Percentiles rank a stretch among this genome's conserved stretches.
Conservation (phyloP, 2,329 filamentous ascomycete genomes). For the Venturia pyrina region DNA sequence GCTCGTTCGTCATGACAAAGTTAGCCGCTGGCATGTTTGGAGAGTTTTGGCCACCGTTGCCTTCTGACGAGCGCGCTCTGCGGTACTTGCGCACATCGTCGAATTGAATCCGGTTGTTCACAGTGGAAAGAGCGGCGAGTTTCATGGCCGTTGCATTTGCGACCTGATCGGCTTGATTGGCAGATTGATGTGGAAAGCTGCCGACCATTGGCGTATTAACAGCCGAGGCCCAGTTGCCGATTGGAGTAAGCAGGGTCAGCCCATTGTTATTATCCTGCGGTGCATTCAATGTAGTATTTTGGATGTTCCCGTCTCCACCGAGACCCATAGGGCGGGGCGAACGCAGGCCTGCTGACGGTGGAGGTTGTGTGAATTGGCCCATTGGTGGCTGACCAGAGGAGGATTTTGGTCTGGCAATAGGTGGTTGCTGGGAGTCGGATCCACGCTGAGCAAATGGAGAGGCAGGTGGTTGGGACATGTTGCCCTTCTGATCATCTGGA, state of each 20-base stretch:
- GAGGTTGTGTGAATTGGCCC: slow-evolving; percentile 88
- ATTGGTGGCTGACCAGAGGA: slow-evolving; percentile 70
- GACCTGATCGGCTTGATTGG: slow-evolving; percentile 88
- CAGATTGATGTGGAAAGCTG: slow-evolving; percentile 57
- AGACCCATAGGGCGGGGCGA: slow-evolving; percentile 67
- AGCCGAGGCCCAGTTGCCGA: slow-evolving; percentile 96
- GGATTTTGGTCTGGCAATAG: slow-evolving; percentile 61
- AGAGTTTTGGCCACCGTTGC: slow-evolving; percentile 47
- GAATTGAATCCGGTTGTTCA: slow-evolving; percentile 94
- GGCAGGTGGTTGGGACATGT: slow-evolving; percentile 52
- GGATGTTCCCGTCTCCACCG: slow-evolving; percentile 58
- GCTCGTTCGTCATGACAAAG: slow-evolving; percentile 89
- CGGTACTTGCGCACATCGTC: slow-evolving; percentile 97
- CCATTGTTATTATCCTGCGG: slow-evolving; percentile 59
- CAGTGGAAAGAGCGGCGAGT: slow-evolving; percentile 87
- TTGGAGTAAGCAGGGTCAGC: slow-evolving; percentile 78
- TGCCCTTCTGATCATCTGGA: slow-evolving; percentile 55
- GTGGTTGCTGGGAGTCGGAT: slow-evolving; percentile 39
- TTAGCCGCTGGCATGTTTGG: slow-evolving; percentile 58
- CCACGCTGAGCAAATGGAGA: slow-evolving; percentile 67
- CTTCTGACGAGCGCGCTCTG: slow-evolving; percentile 80
- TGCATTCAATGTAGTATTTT: slow-evolving; percentile 71
- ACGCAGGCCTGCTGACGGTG: slow-evolving; percentile 63
- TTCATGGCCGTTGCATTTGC: slow-evolving; percentile 99
- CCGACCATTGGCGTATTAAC: slow-evolving; percentile 93